These are phyloP conservation scores for Tylopilus vinaceipallidus DNA, from an alignment of 768 basidiomycete genomes.

Conservation along the genomic window DNA sequence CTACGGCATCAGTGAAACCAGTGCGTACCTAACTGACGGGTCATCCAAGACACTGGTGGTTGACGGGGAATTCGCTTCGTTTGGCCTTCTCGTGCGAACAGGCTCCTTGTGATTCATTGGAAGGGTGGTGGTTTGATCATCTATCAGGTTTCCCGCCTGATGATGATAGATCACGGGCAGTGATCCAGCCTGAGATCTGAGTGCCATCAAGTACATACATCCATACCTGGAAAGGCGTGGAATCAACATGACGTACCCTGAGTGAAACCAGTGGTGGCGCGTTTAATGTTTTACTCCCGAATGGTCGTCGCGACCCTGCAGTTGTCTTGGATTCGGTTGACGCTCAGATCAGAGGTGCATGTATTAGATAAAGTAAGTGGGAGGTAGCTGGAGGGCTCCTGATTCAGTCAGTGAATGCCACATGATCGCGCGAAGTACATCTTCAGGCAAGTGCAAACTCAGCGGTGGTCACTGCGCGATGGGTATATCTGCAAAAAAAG, in stretches of 20 bases:
- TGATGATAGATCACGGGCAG: too few relatives aligned
- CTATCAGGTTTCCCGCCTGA: background rate
- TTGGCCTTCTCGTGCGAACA: too few relatives aligned
- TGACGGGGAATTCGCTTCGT: too few relatives aligned
- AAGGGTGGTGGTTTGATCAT: background rate
- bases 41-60: conserved; percentile 2
- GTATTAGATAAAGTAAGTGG: background rate
- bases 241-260: background rate
- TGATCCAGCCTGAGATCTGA: too few relatives aligned
- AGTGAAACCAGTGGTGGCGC: background rate
- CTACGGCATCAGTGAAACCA: conserved; percentile 18
- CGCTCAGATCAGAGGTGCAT: background rate
- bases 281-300: conserved; percentile 4
- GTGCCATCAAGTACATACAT: too few relatives aligned
- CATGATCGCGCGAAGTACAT: too few relatives aligned
- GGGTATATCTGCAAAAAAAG: too few relatives aligned
- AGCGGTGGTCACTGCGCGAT: too few relatives aligned
- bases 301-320: background rate
- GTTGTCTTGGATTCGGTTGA: conserved; percentile 3
- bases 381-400: too few relatives aligned
- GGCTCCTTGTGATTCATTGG: background rate
- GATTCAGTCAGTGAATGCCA: too few relatives aligned
- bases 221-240: background rate
- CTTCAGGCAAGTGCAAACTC: too few relatives aligned
- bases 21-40: background rate